phyloP scores from a whole-genome alignment of 805 yeast genomes.

The Candida sithepensis region DNA sequence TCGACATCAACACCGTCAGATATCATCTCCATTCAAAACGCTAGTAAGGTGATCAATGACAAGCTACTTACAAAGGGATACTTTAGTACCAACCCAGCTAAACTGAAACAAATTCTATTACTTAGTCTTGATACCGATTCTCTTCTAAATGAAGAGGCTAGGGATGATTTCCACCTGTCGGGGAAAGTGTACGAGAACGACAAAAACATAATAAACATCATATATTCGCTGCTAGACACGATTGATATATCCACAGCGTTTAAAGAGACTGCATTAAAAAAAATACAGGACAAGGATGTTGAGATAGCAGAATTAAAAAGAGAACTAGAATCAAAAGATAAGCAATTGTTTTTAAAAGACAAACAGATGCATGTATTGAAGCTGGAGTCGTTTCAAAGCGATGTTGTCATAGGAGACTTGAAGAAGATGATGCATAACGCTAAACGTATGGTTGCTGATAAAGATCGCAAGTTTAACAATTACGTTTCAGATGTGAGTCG shows the following conservation, averaged over 20 bases:
- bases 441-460: slow-evolving; percentile 6
- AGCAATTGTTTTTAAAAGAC: slow-evolving; percentile 13
- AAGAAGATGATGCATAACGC: slow-evolving; percentile 12
- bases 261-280: slow-evolving; percentile 16
- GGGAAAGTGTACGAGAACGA: slow-evolving; percentile 30
- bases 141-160: slow-evolving; percentile 6
- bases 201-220: slow-evolving; percentile 26
- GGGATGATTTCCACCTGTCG: slow-evolving; percentile 8
- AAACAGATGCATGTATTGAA: slow-evolving; percentile 16
- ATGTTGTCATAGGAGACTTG: slow-evolving; percentile 11
- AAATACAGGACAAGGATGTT: slow-evolving; percentile 12
- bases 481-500: slow-evolving; percentile 21
- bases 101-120: slow-evolving; percentile 18
- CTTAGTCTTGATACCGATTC: slow-evolving; percentile 15
- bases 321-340: slow-evolving; percentile 6
- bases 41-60: slow-evolving; percentile 23
- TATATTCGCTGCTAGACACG: slow-evolving; percentile 23
- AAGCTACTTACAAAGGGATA: slow-evolving; percentile 24
- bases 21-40: slow-evolving; percentile 21
- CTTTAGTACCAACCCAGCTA: slow-evolving; percentile 19
- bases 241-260: slow-evolving; percentile 20
- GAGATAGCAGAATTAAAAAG: slow-evolving; percentile 12
- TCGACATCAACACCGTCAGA: slow-evolving; percentile 6
- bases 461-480: slow-evolving; percentile 17
- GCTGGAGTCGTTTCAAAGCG: slow-evolving; percentile 15